Evolutionary conservation across 2,329 filamentous ascomycete genomes (phyloP).

Genomic region (Diaporthe sp.): DNA sequence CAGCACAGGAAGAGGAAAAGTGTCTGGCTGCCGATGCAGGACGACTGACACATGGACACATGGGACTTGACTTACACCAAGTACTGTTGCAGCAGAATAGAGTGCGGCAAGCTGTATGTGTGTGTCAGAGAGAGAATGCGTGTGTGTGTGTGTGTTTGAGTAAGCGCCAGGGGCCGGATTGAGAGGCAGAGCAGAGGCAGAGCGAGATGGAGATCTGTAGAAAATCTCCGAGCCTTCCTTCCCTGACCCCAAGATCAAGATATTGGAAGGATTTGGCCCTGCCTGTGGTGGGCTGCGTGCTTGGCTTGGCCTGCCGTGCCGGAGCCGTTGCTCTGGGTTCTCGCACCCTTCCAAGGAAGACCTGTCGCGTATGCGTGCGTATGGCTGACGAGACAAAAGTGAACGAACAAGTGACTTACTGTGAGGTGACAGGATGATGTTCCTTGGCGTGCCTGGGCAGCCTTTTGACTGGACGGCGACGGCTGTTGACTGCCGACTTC

Average conservation of each 20-base stretch:
- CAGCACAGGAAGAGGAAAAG: slow-evolving; percentile 1
- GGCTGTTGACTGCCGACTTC: slow-evolving; percentile 10
- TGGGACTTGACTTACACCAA: slow-evolving; percentile 5
- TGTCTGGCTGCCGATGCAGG: slow-evolving; percentile 8
- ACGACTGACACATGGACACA: slow-evolving; percentile 21
- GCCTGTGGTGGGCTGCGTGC: neutral
- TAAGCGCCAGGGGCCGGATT: slow-evolving; percentile 14
- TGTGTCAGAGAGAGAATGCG: neutral
- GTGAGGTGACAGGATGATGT: neutral
- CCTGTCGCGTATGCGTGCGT: neutral
- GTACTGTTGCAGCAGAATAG: slow-evolving; percentile 10
- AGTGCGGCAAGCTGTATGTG: neutral
- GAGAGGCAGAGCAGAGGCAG: neutral
- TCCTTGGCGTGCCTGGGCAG: slow-evolving; percentile 12
- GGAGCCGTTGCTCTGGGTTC: neutral
- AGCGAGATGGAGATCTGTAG: slow-evolving; percentile 15
- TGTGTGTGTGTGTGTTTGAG: slow-evolving; percentile 17
- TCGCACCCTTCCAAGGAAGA: neutral
- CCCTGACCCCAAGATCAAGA: neutral
- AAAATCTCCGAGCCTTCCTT: slow-evolving; percentile 18
- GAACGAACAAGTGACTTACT: neutral
- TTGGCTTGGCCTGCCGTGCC: slow-evolving; percentile 13
- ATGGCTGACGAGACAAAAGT: neutral
- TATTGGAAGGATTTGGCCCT: neutral
- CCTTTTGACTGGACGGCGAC: slow-evolving; percentile 12